phyloP scores from a whole-genome alignment of 1,284 basidiomycete species.

The Cystobasidium pallidum region DNA sequence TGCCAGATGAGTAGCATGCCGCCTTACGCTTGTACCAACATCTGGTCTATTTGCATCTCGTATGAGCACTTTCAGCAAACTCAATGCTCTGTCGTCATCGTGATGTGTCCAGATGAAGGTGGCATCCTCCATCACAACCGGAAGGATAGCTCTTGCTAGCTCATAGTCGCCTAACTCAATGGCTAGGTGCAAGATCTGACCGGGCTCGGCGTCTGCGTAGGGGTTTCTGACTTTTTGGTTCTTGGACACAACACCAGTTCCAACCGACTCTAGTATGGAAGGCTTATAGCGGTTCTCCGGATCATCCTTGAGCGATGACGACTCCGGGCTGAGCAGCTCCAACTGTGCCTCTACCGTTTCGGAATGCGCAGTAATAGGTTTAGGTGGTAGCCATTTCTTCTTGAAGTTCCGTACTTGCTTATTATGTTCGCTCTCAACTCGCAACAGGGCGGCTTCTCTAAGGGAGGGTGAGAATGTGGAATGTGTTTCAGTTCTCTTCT shows the following conservation, averaged over 20 bases:
- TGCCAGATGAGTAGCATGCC: background rate
- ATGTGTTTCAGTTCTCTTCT: background rate
- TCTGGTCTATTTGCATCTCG: constrained; percentile 4
- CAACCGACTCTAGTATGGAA: too few species aligned
- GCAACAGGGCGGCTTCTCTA: constrained; percentile 1
- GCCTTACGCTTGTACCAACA: background rate
- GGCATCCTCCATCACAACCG: background rate
- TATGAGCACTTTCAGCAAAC: background rate
- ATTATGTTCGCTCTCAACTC: background rate
- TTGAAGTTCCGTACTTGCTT: constrained; percentile 7
- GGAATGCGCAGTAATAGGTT: background rate
- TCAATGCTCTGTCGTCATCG: background rate
- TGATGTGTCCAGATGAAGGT: background rate
- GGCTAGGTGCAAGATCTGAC: constrained; percentile 9
- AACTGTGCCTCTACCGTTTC: background rate
- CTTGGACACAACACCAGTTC: background rate
- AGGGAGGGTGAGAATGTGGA: background rate
- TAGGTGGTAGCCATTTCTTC: constrained; percentile 17
- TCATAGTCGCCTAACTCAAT: constrained; percentile 11
- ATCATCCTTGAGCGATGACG: background rate
- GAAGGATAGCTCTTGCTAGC: background rate
- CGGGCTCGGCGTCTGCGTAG: background rate
- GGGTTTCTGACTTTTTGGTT: background rate
- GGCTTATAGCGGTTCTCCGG: background rate
- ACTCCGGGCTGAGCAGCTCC: background rate